These are phyloP conservation scores for Aspergillus asperescens DNA, from an alignment of 495 filamentous ascomycete genomes.

Conservation along the genomic window DNA sequence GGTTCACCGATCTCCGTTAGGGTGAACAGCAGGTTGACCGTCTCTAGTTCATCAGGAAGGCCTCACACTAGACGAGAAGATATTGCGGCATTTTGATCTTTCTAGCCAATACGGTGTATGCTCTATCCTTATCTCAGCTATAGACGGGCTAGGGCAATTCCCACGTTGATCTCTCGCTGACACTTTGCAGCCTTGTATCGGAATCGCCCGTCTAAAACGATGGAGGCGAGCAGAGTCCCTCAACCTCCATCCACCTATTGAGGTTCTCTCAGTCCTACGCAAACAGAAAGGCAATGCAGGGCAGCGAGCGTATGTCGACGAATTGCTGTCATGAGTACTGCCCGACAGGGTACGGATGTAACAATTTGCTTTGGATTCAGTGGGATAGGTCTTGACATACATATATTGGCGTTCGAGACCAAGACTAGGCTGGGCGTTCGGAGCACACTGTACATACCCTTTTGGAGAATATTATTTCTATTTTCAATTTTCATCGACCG, in stretches of 20 bases:
- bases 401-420: constrained; percentile 4
- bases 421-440: constrained; percentile 6
- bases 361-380: not conserved
- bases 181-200: constrained; percentile 71
- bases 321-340: constrained; percentile 52
- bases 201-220: constrained; percentile 71
- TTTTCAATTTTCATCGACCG: not conserved
- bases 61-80: constrained; percentile 70
- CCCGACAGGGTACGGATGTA: not conserved
- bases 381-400: not conserved
- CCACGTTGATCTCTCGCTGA: constrained; percentile 11
- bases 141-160: not conserved
- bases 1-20: not conserved
- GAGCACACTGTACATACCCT: constrained; percentile 14
- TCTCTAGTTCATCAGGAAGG: constrained; percentile 64
- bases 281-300: constrained; percentile 53
- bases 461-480: not conserved
- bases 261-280: constrained; percentile 82
- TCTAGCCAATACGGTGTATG: constrained; percentile 83
- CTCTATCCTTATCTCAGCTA: constrained; percentile 17
- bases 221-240: constrained; percentile 82
- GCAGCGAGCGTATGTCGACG: constrained; percentile 73
- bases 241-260: constrained; percentile 77
- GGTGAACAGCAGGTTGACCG: not conserved
- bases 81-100: constrained; percentile 83